Percentiles rank a stretch among this genome's conserved stretches.
phyloP scores from a whole-genome alignment of 345 rosid species.

The Pistacia integerrima region DNA sequence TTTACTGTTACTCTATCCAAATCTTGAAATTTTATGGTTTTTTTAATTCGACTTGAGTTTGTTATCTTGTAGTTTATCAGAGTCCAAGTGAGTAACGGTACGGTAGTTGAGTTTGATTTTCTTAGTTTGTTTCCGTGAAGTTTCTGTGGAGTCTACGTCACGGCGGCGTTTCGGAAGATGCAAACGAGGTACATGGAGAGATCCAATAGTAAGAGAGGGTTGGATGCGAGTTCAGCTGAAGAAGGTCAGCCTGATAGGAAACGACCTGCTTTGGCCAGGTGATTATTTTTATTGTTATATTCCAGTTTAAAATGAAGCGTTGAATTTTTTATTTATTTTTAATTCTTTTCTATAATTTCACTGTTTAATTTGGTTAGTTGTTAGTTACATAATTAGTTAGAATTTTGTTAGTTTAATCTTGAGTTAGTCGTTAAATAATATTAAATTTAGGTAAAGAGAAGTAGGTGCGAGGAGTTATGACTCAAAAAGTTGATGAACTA shows the following conservation, averaged over 20 bases:
- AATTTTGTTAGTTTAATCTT: constrained; percentile 7
- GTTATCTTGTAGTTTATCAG: not conserved
- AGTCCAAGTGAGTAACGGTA: not conserved
- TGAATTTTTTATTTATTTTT: not conserved
- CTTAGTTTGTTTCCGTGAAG: not conserved
- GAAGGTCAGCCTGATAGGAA: constrained; percentile 77
- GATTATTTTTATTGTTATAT: not conserved
- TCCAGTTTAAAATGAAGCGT: not conserved
- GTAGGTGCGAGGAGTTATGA: no score
- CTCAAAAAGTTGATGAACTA: not conserved
- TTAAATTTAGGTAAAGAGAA: not conserved
- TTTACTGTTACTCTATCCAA: not conserved
- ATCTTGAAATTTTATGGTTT: not conserved
- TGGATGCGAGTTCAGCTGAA: constrained; percentile 56
- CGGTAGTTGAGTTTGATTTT: not conserved
- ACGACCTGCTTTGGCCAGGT: constrained; percentile 95
- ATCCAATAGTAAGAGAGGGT: constrained; percentile 74
- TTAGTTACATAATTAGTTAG: constrained; percentile 6
- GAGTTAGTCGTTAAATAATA: not conserved
- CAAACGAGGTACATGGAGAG: constrained; percentile 82
- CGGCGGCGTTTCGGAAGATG: constrained; percentile 40
- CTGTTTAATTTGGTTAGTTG: not conserved
- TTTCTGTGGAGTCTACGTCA: not conserved
- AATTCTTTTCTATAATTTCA: not conserved
- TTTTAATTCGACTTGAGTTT: not conserved